These are phyloP conservation scores for Naganishia vaughanmartiniae DNA, from an alignment of 768 basidiomycete genomes.

Conservation along the genomic window DNA sequence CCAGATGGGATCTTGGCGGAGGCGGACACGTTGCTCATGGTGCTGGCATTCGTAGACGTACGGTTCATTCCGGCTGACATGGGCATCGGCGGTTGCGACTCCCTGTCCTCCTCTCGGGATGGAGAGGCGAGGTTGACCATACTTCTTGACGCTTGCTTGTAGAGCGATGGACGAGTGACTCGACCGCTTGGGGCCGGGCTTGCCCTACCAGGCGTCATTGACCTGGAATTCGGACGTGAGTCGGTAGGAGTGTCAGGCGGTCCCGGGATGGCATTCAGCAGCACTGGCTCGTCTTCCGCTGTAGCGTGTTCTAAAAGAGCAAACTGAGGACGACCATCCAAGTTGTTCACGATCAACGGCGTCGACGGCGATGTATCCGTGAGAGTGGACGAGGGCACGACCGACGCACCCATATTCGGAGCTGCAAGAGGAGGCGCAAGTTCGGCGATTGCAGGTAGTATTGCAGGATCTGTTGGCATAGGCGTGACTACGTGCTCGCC, in stretches of 20 bases:
- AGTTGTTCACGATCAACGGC: not conserved
- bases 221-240: not conserved
- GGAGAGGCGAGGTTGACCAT: slow-evolving; percentile 41
- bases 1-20: slow-evolving; percentile 35
- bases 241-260: not conserved
- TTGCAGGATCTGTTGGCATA: not conserved
- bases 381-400: not conserved
- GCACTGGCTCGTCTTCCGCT: not conserved
- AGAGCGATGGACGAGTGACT: slow-evolving; percentile 35
- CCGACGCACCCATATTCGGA: not conserved
- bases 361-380: not conserved
- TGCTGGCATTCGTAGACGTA: slow-evolving; percentile 8
- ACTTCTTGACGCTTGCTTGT: slow-evolving; percentile 39
- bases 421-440: slow-evolving; percentile 1
- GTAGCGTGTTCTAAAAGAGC: slow-evolving; percentile 17
- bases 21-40: slow-evolving; percentile 15
- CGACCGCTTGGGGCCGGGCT: not conserved
- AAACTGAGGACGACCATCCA: slow-evolving; percentile 19
- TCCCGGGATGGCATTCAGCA: slow-evolving; percentile 13
- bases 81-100: not conserved
- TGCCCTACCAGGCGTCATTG: not conserved
- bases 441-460: not conserved
- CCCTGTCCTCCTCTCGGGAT: not conserved
- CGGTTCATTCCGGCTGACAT: slow-evolving; percentile 21
- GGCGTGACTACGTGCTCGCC: not conserved